Evolutionary conservation across 495 filamentous ascomycete species (phyloP).

Genomic region (Penicillium atrosanguineum): DNA sequence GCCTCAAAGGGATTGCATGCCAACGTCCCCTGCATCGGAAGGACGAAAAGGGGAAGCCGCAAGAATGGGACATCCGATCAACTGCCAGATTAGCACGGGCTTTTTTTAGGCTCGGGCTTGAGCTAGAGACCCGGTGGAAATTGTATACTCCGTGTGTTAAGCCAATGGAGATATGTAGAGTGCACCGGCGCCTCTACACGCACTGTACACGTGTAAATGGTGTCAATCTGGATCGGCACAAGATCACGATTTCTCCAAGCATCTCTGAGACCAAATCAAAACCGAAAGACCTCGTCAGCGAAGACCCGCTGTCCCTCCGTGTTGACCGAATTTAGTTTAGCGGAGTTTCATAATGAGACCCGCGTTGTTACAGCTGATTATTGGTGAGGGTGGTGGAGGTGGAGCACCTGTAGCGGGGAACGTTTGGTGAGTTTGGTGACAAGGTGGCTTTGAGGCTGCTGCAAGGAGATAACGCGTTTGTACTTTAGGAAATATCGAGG

Average conservation of each 20-base stretch:
- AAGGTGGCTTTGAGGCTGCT: neutral
- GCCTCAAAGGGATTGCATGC: conserved; percentile 4
- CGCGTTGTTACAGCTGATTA: conserved; percentile 1
- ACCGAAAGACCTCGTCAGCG: conserved; percentile 20
- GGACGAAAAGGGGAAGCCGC: conserved; percentile 28
- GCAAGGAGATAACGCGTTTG: neutral
- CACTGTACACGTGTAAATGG: neutral
- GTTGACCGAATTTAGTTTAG: conserved; percentile 12
- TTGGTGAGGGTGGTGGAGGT: neutral
- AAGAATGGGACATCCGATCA: conserved; percentile 13
- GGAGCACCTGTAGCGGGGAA: neutral
- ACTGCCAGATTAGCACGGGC: conserved; percentile 11
- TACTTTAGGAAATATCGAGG: neutral
- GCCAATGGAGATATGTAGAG: neutral
- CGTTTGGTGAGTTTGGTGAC: neutral
- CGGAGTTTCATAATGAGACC: conserved; percentile 27
- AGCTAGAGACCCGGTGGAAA: neutral
- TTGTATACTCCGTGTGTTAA: neutral
- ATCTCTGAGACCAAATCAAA: neutral
- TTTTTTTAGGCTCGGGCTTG: neutral
- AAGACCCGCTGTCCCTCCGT: conserved; percentile 10
- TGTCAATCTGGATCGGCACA: neutral
- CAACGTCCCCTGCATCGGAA: conserved; percentile 12
- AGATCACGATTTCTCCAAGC: neutral
- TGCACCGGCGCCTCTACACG: neutral